A percentile compares a stretch with the other conserved stretches of the same genome.
phyloP scores from a whole-genome alignment of 371 early-diverging fungal species.

The Rhizopus delemar region DNA sequence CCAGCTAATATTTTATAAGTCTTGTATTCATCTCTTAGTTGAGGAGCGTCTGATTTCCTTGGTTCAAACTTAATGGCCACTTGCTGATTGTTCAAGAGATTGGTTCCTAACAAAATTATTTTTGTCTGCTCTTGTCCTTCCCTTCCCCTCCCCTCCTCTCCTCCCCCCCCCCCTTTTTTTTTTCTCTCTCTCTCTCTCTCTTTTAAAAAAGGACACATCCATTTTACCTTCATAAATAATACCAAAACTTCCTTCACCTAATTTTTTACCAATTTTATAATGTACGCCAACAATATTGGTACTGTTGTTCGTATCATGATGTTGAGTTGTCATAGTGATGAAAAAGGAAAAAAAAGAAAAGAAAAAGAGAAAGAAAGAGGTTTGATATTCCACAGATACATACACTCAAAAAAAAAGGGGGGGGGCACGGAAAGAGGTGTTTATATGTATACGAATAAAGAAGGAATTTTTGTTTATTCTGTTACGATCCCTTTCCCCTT shows the following conservation, averaged over 20 bases:
- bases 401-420: not conserved
- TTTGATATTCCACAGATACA: not conserved
- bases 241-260: conserved; percentile 95
- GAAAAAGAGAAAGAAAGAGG: conserved; percentile 1
- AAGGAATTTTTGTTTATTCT: too few species aligned
- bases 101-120: conserved; percentile 46
- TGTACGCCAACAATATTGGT: conserved; percentile 83
- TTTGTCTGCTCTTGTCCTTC: too few species aligned
- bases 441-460: not conserved
- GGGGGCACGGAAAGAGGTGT: not conserved
- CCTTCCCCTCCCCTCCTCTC: not conserved
- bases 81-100: conserved; percentile 77
- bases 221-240: conserved; percentile 91
- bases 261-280: conserved; percentile 89
- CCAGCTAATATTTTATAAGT: conserved; percentile 87
- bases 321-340: not conserved
- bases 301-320: not conserved
- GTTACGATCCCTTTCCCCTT: too few species aligned
- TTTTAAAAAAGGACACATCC: too few species aligned
- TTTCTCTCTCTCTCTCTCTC: conserved; percentile 5
- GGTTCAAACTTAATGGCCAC: conserved; percentile 96
- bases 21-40: conserved; percentile 90
- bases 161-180: not conserved
- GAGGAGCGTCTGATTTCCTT: conserved; percentile 91
- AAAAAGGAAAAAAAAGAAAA: not conserved